These are phyloP conservation scores for Pholiota microspora DNA, from an alignment of 768 basidiomycete genomes.

Conservation along the genomic window DNA sequence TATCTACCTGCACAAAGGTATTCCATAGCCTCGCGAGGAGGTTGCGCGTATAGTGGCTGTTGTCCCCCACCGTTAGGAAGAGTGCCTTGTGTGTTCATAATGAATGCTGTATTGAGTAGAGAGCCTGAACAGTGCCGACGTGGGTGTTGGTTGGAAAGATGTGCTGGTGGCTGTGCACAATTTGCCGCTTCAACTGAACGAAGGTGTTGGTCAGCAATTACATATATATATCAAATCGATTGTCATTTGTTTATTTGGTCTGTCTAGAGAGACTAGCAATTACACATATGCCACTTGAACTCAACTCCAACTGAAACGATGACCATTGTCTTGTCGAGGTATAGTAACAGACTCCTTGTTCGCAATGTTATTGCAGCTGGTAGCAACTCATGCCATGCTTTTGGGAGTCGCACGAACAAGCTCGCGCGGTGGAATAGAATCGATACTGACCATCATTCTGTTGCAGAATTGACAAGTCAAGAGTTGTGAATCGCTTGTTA, in stretches of 20 bases:
- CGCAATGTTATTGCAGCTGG: background rate
- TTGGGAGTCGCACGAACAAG: background rate
- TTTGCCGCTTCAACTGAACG: background rate
- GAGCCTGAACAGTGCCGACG: too few species aligned
- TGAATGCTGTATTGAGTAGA: conserved; percentile 7
- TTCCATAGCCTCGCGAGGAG: conserved; percentile 68
- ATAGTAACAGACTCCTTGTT: background rate
- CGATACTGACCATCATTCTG: conserved; percentile 3
- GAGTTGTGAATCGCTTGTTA: background rate
- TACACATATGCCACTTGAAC: too few species aligned
- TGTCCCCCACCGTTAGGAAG: conserved; percentile 11
- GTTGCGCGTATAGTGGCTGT: conserved; percentile 29
- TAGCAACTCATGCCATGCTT: background rate
- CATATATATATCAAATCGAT: too few species aligned
- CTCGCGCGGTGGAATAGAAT: background rate
- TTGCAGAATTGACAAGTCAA: conserved; percentile 6
- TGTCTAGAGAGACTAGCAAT: too few species aligned
- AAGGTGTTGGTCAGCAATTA: background rate
- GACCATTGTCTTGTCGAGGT: background rate
- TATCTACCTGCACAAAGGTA: conserved; percentile 80
- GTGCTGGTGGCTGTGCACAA: conserved; percentile 5
- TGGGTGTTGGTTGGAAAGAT: conserved; percentile 1
- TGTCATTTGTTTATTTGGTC: too few species aligned
- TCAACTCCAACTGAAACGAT: background rate
- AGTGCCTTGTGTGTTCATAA: conserved; percentile 19